phyloP scores from a whole-genome alignment of 1,284 basidiomycete genomes.

The Ustanciosporium gigantosporum region DNA sequence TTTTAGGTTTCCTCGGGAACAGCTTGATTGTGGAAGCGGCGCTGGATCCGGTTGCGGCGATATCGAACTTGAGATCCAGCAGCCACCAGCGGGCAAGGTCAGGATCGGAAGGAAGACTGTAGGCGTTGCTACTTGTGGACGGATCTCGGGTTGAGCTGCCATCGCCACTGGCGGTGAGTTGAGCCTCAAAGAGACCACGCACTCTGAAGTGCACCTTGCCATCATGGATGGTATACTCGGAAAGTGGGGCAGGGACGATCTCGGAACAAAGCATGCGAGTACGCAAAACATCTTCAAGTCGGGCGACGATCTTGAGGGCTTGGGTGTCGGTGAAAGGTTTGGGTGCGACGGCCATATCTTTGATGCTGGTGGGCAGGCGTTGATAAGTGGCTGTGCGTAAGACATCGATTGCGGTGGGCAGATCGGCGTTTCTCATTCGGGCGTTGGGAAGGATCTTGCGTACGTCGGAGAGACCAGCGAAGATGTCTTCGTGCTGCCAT shows the following conservation, averaged over 20 bases:
- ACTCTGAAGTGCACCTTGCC: slow-evolving; percentile 78
- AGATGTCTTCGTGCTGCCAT: slow-evolving; percentile 75
- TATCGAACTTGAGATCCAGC: slow-evolving; percentile 51
- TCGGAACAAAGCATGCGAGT: slow-evolving; percentile 68
- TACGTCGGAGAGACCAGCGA: slow-evolving; percentile 69
- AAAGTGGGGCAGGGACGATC: slow-evolving; percentile 58
- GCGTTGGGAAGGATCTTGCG: slow-evolving; percentile 65
- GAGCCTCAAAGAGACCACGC: slow-evolving; percentile 73
- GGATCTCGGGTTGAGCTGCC: not conserved
- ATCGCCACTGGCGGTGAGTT: slow-evolving; percentile 34
- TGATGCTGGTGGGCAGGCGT: slow-evolving; percentile 75
- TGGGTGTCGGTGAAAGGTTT: slow-evolving; percentile 72
- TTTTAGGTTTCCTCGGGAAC: slow-evolving; percentile 42
- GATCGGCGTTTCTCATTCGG: slow-evolving; percentile 78
- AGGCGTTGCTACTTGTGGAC: too few relatives aligned
- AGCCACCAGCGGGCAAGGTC: slow-evolving; percentile 55
- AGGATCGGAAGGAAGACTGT: not conserved
- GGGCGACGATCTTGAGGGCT: slow-evolving; percentile 69
- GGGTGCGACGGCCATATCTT: slow-evolving; percentile 68
- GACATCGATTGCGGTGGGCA: slow-evolving; percentile 84
- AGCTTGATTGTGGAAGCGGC: slow-evolving; percentile 11
- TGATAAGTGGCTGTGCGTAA: slow-evolving; percentile 80
- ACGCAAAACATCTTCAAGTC: slow-evolving; percentile 76
- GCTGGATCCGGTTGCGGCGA: slow-evolving; percentile 34
- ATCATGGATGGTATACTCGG: slow-evolving; percentile 73